These are phyloP conservation scores for Smithsoniella earleae DNA, from an alignment of 163 green algal genomes.

Conservation along the genomic window DNA sequence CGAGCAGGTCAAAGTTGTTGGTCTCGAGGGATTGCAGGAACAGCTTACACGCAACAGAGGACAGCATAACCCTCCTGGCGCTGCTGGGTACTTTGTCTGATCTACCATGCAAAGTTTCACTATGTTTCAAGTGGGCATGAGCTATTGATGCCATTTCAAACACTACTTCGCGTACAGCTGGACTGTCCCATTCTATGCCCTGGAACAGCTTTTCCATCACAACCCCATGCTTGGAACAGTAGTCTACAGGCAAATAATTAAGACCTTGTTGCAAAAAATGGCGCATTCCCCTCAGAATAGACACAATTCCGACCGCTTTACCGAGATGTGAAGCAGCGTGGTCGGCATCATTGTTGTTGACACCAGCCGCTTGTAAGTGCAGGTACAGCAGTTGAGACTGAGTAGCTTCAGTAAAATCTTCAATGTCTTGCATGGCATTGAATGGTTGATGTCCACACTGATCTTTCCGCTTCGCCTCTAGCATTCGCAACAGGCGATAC, in stretches of 20 bases:
- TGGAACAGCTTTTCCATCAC: slow-evolving; percentile 1
- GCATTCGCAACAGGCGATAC: not conserved
- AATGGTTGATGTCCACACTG: not conserved
- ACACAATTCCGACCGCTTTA: slow-evolving; percentile 59
- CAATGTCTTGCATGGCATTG: not conserved
- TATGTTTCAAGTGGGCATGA: slow-evolving; percentile 13
- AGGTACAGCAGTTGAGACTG: slow-evolving; percentile 62
- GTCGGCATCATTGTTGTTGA: slow-evolving; percentile 45
- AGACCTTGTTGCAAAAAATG: not conserved
- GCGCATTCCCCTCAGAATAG: slow-evolving; percentile 51
- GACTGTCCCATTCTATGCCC: slow-evolving; percentile 5
- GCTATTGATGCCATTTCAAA: slow-evolving; percentile 18
- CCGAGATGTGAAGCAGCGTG: slow-evolving; percentile 73
- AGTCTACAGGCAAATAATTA: slow-evolving; percentile 57
- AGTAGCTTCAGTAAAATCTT: not conserved
- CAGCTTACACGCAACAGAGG: not conserved
- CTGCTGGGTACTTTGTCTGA: not conserved
- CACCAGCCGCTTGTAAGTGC: slow-evolving; percentile 40
- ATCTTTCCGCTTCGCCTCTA: not conserved
- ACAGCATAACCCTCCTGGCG: not conserved
- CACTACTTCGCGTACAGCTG: slow-evolving; percentile 3
- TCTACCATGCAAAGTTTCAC: not conserved
- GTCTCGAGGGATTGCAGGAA: slow-evolving; percentile 4
- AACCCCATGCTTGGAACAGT: slow-evolving; percentile 51
- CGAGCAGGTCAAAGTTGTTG: slow-evolving; percentile 12